Conservation (phyloP, 108 stramenopile species). For the Mayamaea pseudoterrestris region DNA sequence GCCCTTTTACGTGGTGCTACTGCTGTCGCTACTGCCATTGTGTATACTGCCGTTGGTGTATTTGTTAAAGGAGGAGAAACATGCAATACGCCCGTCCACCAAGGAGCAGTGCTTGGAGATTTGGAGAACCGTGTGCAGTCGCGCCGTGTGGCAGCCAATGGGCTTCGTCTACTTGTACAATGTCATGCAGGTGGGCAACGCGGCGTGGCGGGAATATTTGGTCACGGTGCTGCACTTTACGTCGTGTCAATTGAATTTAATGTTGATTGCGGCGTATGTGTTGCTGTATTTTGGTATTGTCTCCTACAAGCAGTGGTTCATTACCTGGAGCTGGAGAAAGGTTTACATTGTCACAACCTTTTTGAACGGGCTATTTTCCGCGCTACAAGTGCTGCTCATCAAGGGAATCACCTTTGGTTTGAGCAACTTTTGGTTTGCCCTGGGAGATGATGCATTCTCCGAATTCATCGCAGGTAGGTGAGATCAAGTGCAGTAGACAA, state of each 20-base stretch:
- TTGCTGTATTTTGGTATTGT: conserved; percentile 66
- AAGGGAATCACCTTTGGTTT: conserved; percentile 69
- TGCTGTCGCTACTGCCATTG: conserved; percentile 48
- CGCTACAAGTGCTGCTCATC: conserved; percentile 65
- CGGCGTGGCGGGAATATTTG: conserved; percentile 75
- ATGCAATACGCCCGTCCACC: conserved; percentile 35
- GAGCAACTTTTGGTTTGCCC: conserved; percentile 57
- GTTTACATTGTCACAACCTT: conserved; percentile 66
- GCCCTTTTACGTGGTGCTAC: conserved; percentile 34
- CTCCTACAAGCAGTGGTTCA: conserved; percentile 74
- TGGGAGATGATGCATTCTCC: conserved; percentile 79
- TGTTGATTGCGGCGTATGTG: conserved; percentile 56
- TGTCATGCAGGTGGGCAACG: conserved; percentile 73
- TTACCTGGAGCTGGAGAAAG: conserved; percentile 64
- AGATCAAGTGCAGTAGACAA: too few relatives aligned
- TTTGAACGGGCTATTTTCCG: conserved; percentile 59
- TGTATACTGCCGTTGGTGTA: conserved; percentile 48
- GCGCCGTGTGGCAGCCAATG: conserved; percentile 82
- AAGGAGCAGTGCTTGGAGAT: conserved; percentile 67
- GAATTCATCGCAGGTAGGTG: conserved; percentile 77
- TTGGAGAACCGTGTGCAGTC: conserved; percentile 70
- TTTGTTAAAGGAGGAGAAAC: conserved; percentile 38
- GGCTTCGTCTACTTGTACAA: conserved; percentile 84
- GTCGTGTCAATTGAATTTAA: conserved; percentile 47
- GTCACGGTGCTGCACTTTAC: conserved; percentile 57